These are phyloP conservation scores for Amaranthus palmeri DNA, from an alignment of 148 eudicot species.

Conservation along the genomic window DNA sequence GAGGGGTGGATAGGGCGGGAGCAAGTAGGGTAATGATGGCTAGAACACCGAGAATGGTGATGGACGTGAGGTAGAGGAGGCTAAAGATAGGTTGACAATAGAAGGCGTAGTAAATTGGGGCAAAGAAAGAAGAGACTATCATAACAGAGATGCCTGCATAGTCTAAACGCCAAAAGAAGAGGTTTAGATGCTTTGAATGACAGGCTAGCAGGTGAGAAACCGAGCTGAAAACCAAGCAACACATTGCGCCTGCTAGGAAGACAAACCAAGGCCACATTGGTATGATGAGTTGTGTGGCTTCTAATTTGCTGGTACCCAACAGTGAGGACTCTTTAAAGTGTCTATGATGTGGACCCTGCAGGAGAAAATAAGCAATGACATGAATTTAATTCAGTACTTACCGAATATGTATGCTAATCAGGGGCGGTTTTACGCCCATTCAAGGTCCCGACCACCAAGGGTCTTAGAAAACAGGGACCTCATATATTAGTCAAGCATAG, in stretches of 20 bases:
- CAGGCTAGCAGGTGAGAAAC: slow-evolving; percentile 86
- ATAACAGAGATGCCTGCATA: slow-evolving; percentile 83
- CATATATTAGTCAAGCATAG: too few relatives aligned
- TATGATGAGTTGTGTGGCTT: slow-evolving; percentile 27
- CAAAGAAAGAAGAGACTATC: slow-evolving; percentile 80
- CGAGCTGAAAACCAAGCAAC: slow-evolving; percentile 70
- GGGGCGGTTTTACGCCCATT: neutral
- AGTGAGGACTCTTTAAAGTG: slow-evolving; percentile 32
- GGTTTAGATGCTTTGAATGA: slow-evolving; percentile 61
- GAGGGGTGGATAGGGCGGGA: slow-evolving; percentile 52
- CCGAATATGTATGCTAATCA: neutral
- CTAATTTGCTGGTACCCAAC: slow-evolving; percentile 7
- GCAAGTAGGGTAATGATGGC: slow-evolving; percentile 62
- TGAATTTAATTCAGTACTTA: neutral
- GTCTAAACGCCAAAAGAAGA: slow-evolving; percentile 89
- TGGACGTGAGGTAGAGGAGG: slow-evolving; percentile 61
- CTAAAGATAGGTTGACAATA: slow-evolving; percentile 47
- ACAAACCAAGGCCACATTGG: slow-evolving; percentile 90
- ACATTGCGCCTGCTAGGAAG: slow-evolving; percentile 84
- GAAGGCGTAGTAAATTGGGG: slow-evolving; percentile 77
- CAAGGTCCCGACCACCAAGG: neutral
- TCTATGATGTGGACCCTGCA: slow-evolving; percentile 40
- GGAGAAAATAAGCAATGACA: slow-evolving; percentile 5
- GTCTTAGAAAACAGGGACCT: too few relatives aligned
- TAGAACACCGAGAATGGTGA: slow-evolving; percentile 47